phyloP scores from a whole-genome alignment of 768 basidiomycete genomes.

The Rhodotorula diobovata region DNA sequence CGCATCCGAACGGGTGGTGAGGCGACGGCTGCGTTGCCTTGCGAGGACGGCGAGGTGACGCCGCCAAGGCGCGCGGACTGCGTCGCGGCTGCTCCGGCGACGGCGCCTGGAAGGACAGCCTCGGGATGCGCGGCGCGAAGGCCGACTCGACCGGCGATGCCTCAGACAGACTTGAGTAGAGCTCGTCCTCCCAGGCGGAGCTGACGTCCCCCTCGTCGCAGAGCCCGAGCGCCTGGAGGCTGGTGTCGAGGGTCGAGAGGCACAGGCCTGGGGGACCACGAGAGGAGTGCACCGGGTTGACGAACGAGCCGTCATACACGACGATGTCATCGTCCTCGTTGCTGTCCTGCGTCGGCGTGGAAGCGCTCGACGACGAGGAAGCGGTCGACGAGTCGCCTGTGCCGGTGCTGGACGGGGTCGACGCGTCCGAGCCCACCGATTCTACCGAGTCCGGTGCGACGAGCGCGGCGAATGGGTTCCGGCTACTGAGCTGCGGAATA shows the following conservation, averaged over 20 bases:
- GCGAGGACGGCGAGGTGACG: not conserved
- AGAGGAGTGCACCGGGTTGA: not conserved
- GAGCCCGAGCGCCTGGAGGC: not conserved
- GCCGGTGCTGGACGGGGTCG: not conserved
- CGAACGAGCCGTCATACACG: not conserved
- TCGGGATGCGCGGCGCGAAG: not conserved
- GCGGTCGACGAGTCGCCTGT: not conserved
- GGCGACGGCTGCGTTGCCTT: not conserved
- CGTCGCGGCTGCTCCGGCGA: not conserved
- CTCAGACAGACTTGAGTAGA: slow-evolving; percentile 4
- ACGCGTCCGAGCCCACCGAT: not conserved
- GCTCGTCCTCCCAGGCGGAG: slow-evolving; percentile 19
- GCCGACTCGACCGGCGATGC: not conserved
- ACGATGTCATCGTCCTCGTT: not conserved
- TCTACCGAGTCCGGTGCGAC: not conserved
- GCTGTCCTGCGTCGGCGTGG: not conserved
- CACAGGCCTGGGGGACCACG: not conserved
- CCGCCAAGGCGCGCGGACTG: not conserved
- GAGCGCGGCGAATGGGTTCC: slow-evolving; percentile 1
- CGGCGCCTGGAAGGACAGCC: not conserved
- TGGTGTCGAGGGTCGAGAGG: not conserved
- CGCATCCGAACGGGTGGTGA: not conserved
- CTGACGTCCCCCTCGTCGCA: not conserved
- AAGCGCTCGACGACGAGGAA: not conserved
- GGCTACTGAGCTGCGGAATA: not conserved